phyloP scores from a whole-genome alignment of 805 yeast species.

The Spathaspora sp. region DNA sequence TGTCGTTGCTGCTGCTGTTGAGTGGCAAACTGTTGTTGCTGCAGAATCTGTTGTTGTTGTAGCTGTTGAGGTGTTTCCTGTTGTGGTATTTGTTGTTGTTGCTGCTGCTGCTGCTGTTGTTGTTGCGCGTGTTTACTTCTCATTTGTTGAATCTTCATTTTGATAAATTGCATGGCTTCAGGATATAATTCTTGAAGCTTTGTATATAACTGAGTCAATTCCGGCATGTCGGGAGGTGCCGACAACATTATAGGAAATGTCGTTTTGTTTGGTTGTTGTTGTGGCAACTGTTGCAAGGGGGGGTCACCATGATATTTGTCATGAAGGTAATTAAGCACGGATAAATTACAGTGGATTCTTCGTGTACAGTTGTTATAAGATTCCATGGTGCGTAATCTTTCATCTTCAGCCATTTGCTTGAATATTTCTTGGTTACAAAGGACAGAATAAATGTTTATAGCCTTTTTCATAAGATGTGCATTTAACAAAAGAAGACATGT shows the following conservation, averaged over 20 bases:
- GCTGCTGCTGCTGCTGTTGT: constrained; percentile 8
- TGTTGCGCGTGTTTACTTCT: constrained; percentile 18
- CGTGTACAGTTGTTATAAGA: constrained; percentile 38
- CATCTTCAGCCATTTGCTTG: constrained; percentile 28
- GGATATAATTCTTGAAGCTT: constrained; percentile 49
- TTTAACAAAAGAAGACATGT: constrained; percentile 40
- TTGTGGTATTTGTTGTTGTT: constrained; percentile 7
- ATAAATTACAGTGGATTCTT: constrained; percentile 39
- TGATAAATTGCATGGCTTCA: constrained; percentile 45
- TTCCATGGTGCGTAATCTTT: constrained; percentile 27
- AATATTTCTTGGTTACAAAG: constrained; percentile 33
- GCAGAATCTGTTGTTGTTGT: constrained; percentile 7
- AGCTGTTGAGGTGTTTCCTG: constrained; percentile 6
- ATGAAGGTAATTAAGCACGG: constrained; percentile 35
- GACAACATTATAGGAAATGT: constrained; percentile 48
- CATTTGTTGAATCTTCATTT: constrained; percentile 37
- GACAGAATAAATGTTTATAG: constrained; percentile 30
- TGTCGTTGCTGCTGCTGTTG: constrained; percentile 11
- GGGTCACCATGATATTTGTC: constrained; percentile 34
- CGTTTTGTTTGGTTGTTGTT: constrained; percentile 20
- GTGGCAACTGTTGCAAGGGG: constrained; percentile 17
- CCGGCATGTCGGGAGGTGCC: constrained; percentile 56
- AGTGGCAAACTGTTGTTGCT: constrained; percentile 9
- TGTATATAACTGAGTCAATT: constrained; percentile 45
- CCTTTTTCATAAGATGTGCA: constrained; percentile 40